Evolutionary conservation across 2,329 filamentous ascomycete species (phyloP).

Genomic region (Colletotrichum plurivorum): DNA sequence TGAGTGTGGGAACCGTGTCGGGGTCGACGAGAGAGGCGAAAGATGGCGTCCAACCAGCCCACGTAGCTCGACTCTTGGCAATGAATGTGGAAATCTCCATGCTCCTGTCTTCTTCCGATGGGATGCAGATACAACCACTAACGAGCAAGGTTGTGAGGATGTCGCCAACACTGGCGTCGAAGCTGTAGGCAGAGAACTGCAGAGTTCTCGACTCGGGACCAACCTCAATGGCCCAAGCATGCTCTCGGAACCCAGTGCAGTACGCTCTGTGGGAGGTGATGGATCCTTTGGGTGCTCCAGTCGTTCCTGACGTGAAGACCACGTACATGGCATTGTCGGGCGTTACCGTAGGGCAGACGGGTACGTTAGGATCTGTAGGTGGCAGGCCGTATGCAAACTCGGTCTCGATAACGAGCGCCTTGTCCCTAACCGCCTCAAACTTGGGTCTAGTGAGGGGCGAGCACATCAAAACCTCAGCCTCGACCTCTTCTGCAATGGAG

Average conservation of each 20-base stretch:
- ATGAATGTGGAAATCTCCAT: slow-evolving; percentile 44
- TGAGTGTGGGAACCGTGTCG: slow-evolving; percentile 33
- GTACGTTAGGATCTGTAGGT: background rate
- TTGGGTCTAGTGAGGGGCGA: slow-evolving; percentile 7
- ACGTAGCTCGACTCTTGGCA: slow-evolving; percentile 34
- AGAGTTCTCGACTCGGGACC: slow-evolving; percentile 24
- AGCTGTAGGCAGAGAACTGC: slow-evolving; percentile 67
- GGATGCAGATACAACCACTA: slow-evolving; percentile 65
- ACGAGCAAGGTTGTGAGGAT: slow-evolving; percentile 65
- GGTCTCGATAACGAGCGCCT: background rate
- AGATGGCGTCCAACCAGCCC: slow-evolving; percentile 41
- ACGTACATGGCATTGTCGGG: slow-evolving; percentile 47
- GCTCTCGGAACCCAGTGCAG: slow-evolving; percentile 4
- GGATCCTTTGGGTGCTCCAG: slow-evolving; percentile 64
- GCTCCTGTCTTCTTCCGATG: slow-evolving; percentile 17
- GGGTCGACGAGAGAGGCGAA: slow-evolving; percentile 37
- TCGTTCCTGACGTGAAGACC: slow-evolving; percentile 69
- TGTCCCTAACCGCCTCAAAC: background rate
- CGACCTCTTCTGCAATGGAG: slow-evolving; percentile 21
- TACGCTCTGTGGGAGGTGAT: slow-evolving; percentile 49
- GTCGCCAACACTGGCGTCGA: slow-evolving; percentile 66
- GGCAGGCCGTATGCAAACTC: background rate
- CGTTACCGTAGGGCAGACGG: slow-evolving; percentile 4
- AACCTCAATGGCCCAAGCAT: slow-evolving; percentile 19
- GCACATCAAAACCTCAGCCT: slow-evolving; percentile 29